Conservation (phyloP, 352 stramenopile genomes). For the Paralagenidium karlingii region DNA sequence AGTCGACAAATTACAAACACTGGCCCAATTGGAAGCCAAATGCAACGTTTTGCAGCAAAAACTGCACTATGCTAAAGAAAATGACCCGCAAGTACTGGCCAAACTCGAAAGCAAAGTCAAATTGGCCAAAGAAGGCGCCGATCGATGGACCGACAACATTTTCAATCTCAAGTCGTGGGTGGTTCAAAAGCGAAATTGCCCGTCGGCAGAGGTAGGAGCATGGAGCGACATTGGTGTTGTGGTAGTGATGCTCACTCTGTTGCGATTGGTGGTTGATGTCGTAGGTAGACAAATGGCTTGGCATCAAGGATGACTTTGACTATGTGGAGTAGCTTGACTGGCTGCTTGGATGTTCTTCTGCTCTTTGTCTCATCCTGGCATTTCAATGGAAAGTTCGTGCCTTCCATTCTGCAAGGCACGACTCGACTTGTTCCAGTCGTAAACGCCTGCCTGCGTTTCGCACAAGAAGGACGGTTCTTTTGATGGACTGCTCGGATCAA, state of each 20-base stretch:
- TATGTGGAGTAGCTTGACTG: conserved; percentile 64
- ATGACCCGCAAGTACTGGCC: conserved; percentile 52
- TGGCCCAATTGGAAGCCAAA: conserved; percentile 32
- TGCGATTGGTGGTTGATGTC: too few relatives aligned
- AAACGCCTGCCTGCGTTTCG: too few relatives aligned
- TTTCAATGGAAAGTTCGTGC: too few relatives aligned
- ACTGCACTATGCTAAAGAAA: conserved; percentile 54
- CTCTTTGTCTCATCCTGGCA: too few relatives aligned
- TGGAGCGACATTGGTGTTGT: not conserved
- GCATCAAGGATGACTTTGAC: conserved; percentile 79
- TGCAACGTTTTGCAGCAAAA: conserved; percentile 33
- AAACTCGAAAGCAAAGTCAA: conserved; percentile 52
- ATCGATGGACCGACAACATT: conserved; percentile 78
- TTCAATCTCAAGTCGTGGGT: conserved; percentile 76
- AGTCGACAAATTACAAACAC: conserved; percentile 33
- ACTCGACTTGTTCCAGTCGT: too few relatives aligned
- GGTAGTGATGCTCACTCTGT: not conserved
- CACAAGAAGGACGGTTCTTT: too few relatives aligned
- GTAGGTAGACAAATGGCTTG: conserved; percentile 78
- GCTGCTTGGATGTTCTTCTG: too few relatives aligned
- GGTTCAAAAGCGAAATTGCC: conserved; percentile 56
- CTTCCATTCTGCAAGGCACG: too few relatives aligned
- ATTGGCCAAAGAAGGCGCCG: conserved; percentile 50
- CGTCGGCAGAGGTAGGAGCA: conserved; percentile 31
- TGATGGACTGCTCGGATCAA: too few relatives aligned